phyloP scores from a whole-genome alignment of 495 filamentous ascomycete genomes.

The Penicillium desertorum region DNA sequence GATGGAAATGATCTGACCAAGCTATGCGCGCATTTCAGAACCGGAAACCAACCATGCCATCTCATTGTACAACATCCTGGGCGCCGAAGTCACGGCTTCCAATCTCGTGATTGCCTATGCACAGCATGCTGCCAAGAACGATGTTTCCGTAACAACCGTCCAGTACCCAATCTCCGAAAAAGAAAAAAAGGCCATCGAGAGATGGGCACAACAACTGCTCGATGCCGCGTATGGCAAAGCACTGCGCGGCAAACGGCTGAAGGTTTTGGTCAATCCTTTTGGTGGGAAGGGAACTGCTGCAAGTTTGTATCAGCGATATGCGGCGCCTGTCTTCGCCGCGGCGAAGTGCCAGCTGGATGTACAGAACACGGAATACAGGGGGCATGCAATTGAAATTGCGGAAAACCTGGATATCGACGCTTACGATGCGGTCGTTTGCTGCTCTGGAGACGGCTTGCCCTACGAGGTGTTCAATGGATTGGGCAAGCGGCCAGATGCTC shows the following conservation, averaged over 20 bases:
- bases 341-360: conserved; percentile 77
- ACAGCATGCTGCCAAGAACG: conserved; percentile 51
- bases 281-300: conserved; percentile 78
- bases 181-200: conserved; percentile 48
- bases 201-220: conserved; percentile 65
- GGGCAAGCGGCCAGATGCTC: conserved; percentile 70
- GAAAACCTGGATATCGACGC: conserved; percentile 73
- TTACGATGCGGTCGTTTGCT: conserved; percentile 82
- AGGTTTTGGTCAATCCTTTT: conserved; percentile 88
- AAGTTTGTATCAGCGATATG: conserved; percentile 70
- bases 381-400: conserved; percentile 78
- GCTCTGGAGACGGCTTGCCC: conserved; percentile 88
- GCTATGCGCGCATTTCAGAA: conserved; percentile 11
- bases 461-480: conserved; percentile 96
- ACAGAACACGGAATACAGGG: conserved; percentile 66
- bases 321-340: conserved; percentile 80
- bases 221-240: conserved; percentile 71
- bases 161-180: conserved; percentile 59
- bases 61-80: conserved; percentile 81
- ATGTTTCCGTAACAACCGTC: conserved; percentile 56
- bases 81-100: conserved; percentile 62
- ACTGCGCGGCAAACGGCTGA: conserved; percentile 69
- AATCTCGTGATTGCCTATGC: conserved; percentile 79
- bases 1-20: conserved; percentile 18
- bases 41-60: conserved; percentile 53